Evolutionary conservation across 805 yeast genomes (phyloP).

Genomic region (Dipodascopsis tothii): DNA sequence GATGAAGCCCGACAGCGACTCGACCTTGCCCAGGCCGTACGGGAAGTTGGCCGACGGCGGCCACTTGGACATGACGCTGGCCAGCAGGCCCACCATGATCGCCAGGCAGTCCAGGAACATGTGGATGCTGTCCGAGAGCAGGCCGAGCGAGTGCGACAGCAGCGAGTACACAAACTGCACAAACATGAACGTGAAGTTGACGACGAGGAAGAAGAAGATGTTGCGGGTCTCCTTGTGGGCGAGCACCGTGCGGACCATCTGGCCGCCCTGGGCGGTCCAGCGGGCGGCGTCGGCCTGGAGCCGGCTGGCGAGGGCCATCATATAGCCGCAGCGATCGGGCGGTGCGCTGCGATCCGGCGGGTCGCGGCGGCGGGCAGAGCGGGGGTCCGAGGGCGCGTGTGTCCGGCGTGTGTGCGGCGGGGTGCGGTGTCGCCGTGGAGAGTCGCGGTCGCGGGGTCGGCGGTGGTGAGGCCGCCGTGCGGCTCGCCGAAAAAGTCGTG

Average conservation of each 20-base stretch:
- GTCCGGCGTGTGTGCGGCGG: no score
- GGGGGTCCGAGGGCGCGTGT: no score
- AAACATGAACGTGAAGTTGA: conserved; percentile 90
- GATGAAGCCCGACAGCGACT: conserved; percentile 89
- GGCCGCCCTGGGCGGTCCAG: not conserved
- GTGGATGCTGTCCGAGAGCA: conserved; percentile 87
- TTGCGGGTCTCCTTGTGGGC: conserved; percentile 72
- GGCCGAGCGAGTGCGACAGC: conserved; percentile 83
- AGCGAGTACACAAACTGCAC: conserved; percentile 87
- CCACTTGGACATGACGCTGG: conserved; percentile 58
- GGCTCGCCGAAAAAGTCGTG: no score
- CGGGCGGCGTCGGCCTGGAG: no score
- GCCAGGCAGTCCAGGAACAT: conserved; percentile 96
- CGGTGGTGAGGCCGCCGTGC: no score
- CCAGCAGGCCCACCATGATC: conserved; percentile 77
- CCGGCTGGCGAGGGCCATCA: no score
- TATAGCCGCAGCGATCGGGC: no score
- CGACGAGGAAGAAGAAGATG: conserved; percentile 74
- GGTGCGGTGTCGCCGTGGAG: no score
- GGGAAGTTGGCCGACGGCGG: conserved; percentile 69
- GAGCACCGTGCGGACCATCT: conserved; percentile 27
- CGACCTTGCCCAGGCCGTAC: conserved; percentile 76
- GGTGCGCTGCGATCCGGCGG: no score
- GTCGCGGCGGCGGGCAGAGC: no score
- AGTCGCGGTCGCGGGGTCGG: no score